These are phyloP conservation scores for Hyphochytrium catenoides DNA, from an alignment of 352 stramenopile species.

Conservation along the genomic window DNA sequence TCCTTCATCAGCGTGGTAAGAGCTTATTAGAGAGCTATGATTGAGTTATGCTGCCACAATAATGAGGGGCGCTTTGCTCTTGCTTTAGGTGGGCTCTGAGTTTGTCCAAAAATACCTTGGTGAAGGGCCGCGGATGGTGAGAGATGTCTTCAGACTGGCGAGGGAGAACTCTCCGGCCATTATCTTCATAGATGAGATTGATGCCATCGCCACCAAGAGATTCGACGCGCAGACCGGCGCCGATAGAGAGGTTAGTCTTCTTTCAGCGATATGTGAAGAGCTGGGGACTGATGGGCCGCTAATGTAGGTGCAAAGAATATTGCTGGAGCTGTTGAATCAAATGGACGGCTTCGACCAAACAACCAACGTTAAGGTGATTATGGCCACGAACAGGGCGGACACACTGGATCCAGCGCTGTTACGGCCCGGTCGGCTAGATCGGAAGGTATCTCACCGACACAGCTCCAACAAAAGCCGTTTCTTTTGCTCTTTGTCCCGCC, in stretches of 20 bases:
- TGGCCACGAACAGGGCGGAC: slow-evolving; percentile 98
- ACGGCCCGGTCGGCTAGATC: slow-evolving; percentile 87
- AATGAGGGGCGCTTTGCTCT: background rate
- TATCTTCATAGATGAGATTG: slow-evolving; percentile 99
- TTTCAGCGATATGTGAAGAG: slow-evolving; percentile 9
- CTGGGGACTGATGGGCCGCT: slow-evolving; percentile 10
- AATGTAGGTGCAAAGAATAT: slow-evolving; percentile 84
- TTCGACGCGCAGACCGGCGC: slow-evolving; percentile 96
- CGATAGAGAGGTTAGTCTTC: slow-evolving; percentile 57
- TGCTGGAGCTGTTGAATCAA: slow-evolving; percentile 99
- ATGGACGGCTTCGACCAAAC: slow-evolving; percentile 99
- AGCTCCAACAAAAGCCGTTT: too few relatives aligned
- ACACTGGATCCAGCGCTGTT: slow-evolving; percentile 96
- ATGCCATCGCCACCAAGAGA: slow-evolving; percentile 97
- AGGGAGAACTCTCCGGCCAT: slow-evolving; percentile 97
- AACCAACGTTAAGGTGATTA: slow-evolving; percentile 99
- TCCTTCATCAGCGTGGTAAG: slow-evolving; percentile 89
- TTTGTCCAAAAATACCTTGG: slow-evolving; percentile 99
- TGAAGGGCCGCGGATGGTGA: slow-evolving; percentile 98
- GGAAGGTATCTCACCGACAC: too few relatives aligned
- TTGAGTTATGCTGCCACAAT: background rate
- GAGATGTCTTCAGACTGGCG: slow-evolving; percentile 98
- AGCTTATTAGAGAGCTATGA: too few relatives aligned
- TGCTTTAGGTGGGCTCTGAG: slow-evolving; percentile 89
- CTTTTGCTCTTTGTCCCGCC: too few relatives aligned